Evolutionary conservation across 345 rosid genomes (phyloP).

Genomic region (Populus tremula): DNA sequence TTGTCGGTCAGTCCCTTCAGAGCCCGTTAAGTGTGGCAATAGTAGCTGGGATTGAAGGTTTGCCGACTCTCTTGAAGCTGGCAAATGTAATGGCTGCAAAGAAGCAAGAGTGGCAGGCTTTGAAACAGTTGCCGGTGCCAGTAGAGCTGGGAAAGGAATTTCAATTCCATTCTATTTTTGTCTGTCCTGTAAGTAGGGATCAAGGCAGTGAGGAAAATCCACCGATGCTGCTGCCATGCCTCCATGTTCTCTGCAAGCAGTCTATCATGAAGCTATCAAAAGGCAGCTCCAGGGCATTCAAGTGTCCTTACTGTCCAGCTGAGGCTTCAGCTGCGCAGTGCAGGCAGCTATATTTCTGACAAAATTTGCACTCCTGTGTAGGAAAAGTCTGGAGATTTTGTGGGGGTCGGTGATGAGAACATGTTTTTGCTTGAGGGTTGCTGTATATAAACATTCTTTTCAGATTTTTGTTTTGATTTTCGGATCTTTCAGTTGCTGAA

Average conservation of each 20-base stretch:
- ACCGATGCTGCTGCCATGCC: slow-evolving; percentile 64
- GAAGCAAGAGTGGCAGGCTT: slow-evolving; percentile 60
- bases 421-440: slow-evolving; percentile 16
- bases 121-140: slow-evolving; percentile 63
- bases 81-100: slow-evolving; percentile 65
- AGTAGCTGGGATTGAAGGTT: slow-evolving; percentile 64
- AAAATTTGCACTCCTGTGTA: neutral
- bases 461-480: slow-evolving; percentile 9
- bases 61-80: slow-evolving; percentile 68
- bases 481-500: neutral
- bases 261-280: slow-evolving; percentile 65
- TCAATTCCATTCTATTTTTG: slow-evolving; percentile 72
- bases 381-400: neutral
- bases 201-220: slow-evolving; percentile 70
- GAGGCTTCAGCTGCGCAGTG: slow-evolving; percentile 44
- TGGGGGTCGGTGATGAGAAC: neutral
- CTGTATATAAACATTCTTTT: slow-evolving; percentile 33
- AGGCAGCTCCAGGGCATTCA: slow-evolving; percentile 45
- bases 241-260: slow-evolving; percentile 73
- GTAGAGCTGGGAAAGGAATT: slow-evolving; percentile 56
- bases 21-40: slow-evolving; percentile 51
- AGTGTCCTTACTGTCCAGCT: slow-evolving; percentile 66
- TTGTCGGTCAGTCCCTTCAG: slow-evolving; percentile 45
- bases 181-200: slow-evolving; percentile 71
- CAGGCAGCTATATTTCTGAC: slow-evolving; percentile 53